Percentiles rank a stretch among this genome's conserved stretches.
phyloP scores from a whole-genome alignment of 805 yeast species.

The Saturnispora galanensis region DNA sequence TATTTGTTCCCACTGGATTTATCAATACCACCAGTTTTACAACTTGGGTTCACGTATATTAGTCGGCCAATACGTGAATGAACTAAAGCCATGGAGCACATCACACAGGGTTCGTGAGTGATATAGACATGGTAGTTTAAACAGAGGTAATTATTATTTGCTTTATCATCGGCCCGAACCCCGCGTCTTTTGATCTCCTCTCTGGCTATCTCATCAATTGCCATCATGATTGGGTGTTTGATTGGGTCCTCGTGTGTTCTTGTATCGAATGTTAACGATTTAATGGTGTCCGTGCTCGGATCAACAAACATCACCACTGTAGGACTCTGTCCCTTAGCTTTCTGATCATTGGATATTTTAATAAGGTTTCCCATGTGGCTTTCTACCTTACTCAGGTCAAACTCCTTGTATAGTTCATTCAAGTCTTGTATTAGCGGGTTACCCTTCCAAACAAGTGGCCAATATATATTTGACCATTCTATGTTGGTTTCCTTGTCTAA shows the following conservation, averaged over 20 bases:
- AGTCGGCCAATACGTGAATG: conserved; percentile 77
- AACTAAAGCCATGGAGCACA: conserved; percentile 94
- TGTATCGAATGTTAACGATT: conserved; percentile 32
- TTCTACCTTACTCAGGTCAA: conserved; percentile 38
- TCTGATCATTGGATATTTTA: conserved; percentile 2
- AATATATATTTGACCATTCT: conserved; percentile 56
- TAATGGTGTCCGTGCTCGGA: conserved; percentile 34
- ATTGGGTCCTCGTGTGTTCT: conserved; percentile 40
- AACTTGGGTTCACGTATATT: conserved; percentile 44
- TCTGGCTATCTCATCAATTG: conserved; percentile 55
- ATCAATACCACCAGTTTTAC: conserved; percentile 45
- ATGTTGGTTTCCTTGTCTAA: conserved; percentile 54
- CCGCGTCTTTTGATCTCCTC: conserved; percentile 36
- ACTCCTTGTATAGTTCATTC: conserved; percentile 30
- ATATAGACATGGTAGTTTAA: conserved; percentile 69
- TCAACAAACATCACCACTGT: conserved; percentile 57
- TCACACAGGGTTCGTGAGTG: conserved; percentile 92
- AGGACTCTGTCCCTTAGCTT: conserved; percentile 26
- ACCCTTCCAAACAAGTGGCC: conserved; percentile 96
- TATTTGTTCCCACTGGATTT: conserved; percentile 54
- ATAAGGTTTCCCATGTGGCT: conserved; percentile 24
- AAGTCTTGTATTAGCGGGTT: conserved; percentile 69
- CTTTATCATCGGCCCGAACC: conserved; percentile 6
- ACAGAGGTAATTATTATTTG: conserved; percentile 50
- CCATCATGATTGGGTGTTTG: conserved; percentile 67